A percentile compares a stretch with the other conserved stretches of the same genome.
phyloP scores from a whole-genome alignment of 331 rosid genomes.

The Prunus yedoensis region DNA sequence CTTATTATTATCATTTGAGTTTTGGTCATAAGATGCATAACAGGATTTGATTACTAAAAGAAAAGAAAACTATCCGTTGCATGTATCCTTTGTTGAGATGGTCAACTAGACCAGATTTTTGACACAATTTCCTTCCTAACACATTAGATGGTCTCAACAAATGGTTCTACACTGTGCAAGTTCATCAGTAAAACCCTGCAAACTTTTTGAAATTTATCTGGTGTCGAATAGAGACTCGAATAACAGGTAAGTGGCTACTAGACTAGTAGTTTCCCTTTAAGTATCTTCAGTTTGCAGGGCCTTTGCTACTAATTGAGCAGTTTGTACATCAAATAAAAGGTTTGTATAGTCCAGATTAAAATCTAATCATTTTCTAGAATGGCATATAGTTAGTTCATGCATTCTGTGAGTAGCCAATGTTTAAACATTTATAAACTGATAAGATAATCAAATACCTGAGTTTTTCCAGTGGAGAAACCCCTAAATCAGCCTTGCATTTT shows the following conservation, averaged over 20 bases:
- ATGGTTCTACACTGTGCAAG: background rate
- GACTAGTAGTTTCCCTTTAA: no score
- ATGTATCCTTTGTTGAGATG: background rate
- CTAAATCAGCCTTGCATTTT: constrained; percentile 52
- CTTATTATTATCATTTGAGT: no score
- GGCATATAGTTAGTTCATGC: background rate
- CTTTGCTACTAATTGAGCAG: background rate
- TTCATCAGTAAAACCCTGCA: background rate
- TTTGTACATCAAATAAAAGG: background rate
- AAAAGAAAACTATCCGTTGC: background rate
- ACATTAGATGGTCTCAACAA: background rate
- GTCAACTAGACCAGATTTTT: no score
- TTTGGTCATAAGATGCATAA: no score
- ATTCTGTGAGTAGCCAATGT: background rate
- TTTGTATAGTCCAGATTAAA: background rate
- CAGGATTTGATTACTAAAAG: no score
- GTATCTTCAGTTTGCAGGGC: background rate
- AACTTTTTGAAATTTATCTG: background rate
- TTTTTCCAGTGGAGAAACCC: constrained; percentile 55
- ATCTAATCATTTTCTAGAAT: background rate
- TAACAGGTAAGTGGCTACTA: no score
- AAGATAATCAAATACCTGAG: constrained; percentile 42
- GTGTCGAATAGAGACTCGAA: background rate
- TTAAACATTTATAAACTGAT: background rate
- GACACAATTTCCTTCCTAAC: background rate